Evolutionary conservation across 1,284 basidiomycete species (phyloP), one percentile per base, ranked within the genome.

Genomic region (Sporisorium graminicola): DNA sequence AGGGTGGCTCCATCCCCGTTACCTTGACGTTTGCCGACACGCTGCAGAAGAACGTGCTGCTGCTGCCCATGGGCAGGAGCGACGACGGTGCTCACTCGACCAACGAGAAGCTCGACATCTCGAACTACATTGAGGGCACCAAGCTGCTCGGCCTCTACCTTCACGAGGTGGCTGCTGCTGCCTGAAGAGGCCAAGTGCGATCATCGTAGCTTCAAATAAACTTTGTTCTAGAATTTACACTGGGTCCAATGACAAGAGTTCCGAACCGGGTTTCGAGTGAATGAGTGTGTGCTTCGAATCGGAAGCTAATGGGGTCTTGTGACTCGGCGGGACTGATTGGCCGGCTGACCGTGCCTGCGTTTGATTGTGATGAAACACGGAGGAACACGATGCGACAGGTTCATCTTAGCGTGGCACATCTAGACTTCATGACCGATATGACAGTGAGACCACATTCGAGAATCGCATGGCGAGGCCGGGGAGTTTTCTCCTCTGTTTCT

Each of bases 1-100:
- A 99, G 87, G 96, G 97, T 65, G 95, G 96, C 2, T 96, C 94
- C 1, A 98, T 98, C 79, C 95, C 95, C 0, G 94, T 98, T 53
- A 97, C 95, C 7, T 89, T 99, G 65, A 97, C 95, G 5, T 98
- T 99, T 86, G 94, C 95, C 20, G 94, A 98, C 40, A 65, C 72
- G 43, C 65, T 82, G 46, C 53, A 78, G 60, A 78, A 74, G 69
- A 85, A 93, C 77, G 92, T 97, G 10, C 86, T 95, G 46, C 87
- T 98, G 26, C 88, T 98, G 57, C 95, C 95, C 4, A 95, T 98
- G 91, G 95, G 95, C 9, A 64, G 83, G 29, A 75, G 77, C 44
- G 83, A 85, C 64, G 95, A 99, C 82, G 95, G 95, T 77, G 93
- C 94, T 33, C 94, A 95, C 91, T 93, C 86, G 77, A 97, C 93